A percentile compares a stretch with the other conserved stretches of the same genome.
Conservation (phyloP, 2,329 filamentous ascomycete species). For the Paecilomyces niveus region DNA sequence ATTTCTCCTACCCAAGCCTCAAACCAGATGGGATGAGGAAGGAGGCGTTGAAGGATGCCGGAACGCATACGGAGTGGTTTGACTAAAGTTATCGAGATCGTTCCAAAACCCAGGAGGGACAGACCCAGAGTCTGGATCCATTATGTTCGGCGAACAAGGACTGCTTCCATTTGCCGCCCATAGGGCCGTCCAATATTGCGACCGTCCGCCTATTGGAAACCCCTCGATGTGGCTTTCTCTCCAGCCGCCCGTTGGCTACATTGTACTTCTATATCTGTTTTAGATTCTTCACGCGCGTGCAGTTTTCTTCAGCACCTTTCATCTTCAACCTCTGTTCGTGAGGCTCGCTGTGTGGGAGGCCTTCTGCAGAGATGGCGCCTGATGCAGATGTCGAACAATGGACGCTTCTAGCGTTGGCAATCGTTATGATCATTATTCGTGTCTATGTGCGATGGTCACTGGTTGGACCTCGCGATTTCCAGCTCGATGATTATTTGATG, state of each 20-base stretch:
- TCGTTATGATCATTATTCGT: conserved; percentile 43
- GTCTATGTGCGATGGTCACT: conserved; percentile 39
- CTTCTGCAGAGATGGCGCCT: neutral
- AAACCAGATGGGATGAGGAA: neutral
- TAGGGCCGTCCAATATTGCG: neutral
- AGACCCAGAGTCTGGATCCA: neutral
- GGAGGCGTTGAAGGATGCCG: neutral
- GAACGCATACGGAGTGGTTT: neutral
- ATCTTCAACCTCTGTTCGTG: neutral
- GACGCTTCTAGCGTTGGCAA: conserved; percentile 43
- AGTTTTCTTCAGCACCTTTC: neutral
- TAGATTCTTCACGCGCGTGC: neutral
- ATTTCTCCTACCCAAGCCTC: neutral
- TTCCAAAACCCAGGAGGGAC: neutral
- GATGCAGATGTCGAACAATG: conserved; percentile 32
- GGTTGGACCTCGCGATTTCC: conserved; percentile 41
- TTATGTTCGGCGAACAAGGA: neutral
- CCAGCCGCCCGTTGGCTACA: neutral
- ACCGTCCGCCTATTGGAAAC: neutral
- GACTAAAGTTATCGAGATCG: neutral
- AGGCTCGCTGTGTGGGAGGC: neutral
- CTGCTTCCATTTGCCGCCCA: neutral
- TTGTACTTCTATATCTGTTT: neutral
- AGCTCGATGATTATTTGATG: conserved; percentile 52
- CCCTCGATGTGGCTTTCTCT: neutral